Conservation (phyloP, 495 filamentous ascomycete species). For the Cercophora sp. region DNA sequence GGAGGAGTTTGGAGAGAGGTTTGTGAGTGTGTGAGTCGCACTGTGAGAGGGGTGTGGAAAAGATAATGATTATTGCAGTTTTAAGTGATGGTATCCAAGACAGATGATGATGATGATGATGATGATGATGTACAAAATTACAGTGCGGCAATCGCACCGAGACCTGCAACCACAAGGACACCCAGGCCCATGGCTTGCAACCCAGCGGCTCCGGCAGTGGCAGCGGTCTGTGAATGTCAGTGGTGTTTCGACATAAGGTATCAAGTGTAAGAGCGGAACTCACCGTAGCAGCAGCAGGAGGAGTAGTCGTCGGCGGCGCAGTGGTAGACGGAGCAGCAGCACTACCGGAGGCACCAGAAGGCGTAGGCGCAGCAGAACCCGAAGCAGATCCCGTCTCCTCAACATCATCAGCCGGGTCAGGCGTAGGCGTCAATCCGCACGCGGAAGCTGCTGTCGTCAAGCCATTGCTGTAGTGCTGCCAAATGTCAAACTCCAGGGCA, state of each 20-base stretch:
- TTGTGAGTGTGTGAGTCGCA: not conserved
- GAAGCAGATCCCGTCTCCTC: not conserved
- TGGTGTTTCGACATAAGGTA: not conserved
- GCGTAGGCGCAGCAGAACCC: not conserved
- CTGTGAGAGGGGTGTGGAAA: too few relatives aligned
- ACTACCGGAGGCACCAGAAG: not conserved
- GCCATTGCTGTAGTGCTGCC: conserved; percentile 41
- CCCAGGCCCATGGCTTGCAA: too few relatives aligned
- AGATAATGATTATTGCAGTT: too few relatives aligned
- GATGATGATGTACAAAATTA: too few relatives aligned
- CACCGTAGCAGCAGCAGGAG: not conserved
- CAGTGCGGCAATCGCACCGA: too few relatives aligned
- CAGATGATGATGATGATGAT: too few relatives aligned
- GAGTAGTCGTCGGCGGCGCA: not conserved
- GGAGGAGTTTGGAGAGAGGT: not conserved
- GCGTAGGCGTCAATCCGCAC: conserved; percentile 38
- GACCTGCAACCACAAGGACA: too few relatives aligned
- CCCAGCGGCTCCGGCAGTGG: not conserved
- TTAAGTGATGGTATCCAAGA: too few relatives aligned
- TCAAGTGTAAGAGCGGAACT: not conserved
- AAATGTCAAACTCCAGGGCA: conserved; percentile 41
- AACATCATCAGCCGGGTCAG: conserved; percentile 14
- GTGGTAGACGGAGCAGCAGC: not conserved
- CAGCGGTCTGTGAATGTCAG: not conserved
- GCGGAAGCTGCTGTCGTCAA: conserved; percentile 29